phyloP scores from a whole-genome alignment of 176 grass and related monocot species.

The Rhynchospora tenuis region DNA sequence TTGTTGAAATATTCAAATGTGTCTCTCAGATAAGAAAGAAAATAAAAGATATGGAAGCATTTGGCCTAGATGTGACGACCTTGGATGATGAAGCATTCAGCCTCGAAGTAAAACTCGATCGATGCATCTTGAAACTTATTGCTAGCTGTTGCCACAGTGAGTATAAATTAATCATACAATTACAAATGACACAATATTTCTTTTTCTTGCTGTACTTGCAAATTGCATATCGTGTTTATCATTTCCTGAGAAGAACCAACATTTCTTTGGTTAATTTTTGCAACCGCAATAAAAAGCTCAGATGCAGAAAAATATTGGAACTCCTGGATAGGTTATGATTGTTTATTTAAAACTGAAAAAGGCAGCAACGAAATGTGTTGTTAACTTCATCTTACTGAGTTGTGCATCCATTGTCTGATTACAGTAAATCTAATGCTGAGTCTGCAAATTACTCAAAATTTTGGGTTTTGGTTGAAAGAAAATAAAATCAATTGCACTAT shows the following conservation, averaged over 20 bases:
- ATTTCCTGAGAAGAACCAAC: not conserved
- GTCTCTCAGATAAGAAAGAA: conserved; percentile 62
- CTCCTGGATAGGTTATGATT: not conserved
- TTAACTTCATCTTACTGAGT: not conserved
- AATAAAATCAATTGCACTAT: too few species aligned
- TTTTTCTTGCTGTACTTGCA: not conserved
- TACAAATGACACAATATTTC: not conserved
- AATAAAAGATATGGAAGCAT: conserved; percentile 42
- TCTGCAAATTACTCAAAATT: too few species aligned
- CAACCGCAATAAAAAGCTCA: not conserved
- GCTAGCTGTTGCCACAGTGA: conserved; percentile 89
- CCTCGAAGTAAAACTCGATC: conserved; percentile 76
- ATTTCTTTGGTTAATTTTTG: not conserved
- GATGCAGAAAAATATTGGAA: not conserved
- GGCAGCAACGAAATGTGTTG: not conserved
- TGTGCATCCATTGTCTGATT: too few species aligned
- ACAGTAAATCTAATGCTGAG: too few species aligned
- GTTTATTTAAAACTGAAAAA: not conserved
- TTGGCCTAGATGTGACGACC: conserved; percentile 46
- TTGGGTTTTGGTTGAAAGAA: too few species aligned
- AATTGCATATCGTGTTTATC: not conserved
- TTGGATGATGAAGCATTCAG: conserved; percentile 82
- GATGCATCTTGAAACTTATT: conserved; percentile 88
- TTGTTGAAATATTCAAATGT: conserved; percentile 7
- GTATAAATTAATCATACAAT: conserved; percentile 25